These are phyloP conservation scores for Nemania bipapillata DNA, from an alignment of 2,329 filamentous ascomycete genomes.

Conservation along the genomic window DNA sequence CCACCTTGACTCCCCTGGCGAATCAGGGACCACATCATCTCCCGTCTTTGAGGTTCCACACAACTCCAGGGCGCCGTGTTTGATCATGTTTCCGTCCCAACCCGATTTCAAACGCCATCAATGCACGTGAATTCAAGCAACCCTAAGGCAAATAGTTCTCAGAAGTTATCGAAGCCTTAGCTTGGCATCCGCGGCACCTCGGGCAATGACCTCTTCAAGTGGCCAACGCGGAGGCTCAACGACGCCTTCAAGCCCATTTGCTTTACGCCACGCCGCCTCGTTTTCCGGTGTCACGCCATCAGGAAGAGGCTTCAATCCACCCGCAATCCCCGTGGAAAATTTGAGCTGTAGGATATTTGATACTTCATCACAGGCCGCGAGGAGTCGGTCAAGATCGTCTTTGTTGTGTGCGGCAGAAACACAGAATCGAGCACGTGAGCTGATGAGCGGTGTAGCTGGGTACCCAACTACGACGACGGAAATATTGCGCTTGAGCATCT, in stretches of 20 bases:
- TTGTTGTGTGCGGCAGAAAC: constrained; percentile 97
- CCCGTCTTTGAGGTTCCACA: constrained; percentile 39
- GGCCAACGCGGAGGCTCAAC: constrained; percentile 82
- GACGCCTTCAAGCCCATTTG: constrained; percentile 59
- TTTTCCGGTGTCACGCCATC: constrained; percentile 77
- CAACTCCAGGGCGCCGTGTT: constrained; percentile 51
- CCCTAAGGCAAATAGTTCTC: constrained; percentile 25
- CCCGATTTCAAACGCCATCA: constrained; percentile 45
- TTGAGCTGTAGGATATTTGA: constrained; percentile 93
- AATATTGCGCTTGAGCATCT: constrained; percentile 98
- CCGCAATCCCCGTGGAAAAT: constrained; percentile 94
- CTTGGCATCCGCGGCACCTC: constrained; percentile 81
- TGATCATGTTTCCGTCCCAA: constrained; percentile 42
- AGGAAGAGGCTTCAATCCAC: constrained; percentile 80
- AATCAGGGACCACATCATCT: constrained; percentile 41
- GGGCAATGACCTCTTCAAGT: constrained; percentile 81
- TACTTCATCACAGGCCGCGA: constrained; percentile 90
- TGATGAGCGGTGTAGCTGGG: constrained; percentile 93
- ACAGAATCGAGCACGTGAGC: constrained; percentile 93
- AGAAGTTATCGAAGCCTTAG: constrained; percentile 69
- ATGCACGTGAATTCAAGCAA: constrained; percentile 42
- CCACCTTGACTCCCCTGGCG: constrained; percentile 33
- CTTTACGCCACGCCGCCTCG: constrained; percentile 63
- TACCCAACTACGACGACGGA: constrained; percentile 97
- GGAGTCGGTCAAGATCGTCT: constrained; percentile 90